Evolutionary conservation across 2,329 filamentous ascomycete genomes (phyloP), one percentile per base, ranked within the genome.

Genomic region (Septoria linicola): DNA sequence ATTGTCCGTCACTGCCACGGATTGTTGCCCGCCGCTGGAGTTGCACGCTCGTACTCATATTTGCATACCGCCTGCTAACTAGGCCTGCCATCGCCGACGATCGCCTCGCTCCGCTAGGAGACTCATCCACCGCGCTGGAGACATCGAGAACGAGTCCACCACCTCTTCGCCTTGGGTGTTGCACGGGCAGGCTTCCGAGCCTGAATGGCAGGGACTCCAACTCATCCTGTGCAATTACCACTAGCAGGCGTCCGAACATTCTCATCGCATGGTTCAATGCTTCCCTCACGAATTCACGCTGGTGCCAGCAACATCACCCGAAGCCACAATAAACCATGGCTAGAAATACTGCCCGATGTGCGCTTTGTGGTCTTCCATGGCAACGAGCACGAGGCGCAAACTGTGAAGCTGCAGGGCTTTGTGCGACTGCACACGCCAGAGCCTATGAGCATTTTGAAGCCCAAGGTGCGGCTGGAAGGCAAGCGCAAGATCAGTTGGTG

Each of bases 341-440:
- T 70, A 39, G 74, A 77, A 60, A 75, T 77, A 58, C 68, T 73
- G 51, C 75, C 75, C 30, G 70, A 74, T 53, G 71, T 70, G 25
- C 70, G 72, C 16, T 77, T 77, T 59, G 71, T 77, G 21, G 74
- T 77, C 55, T 76, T 77, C 65, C 69, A 75, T 57, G 75, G 75
- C 61, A 68, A 72, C 58, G 68, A 73, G 49, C 71, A 74, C 44
- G 74, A 76, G 57, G 70, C 73, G 34, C 66, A 71, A 46, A 62
- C 68, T 23, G 66, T 73, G 55, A 74, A 74, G 61, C 69, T 78
- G 53, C 69, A 67, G 44, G 75, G 75, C 36, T 70, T 70, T 47
- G 68, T 78, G 58, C 64, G 75, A 50, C 67, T 78, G 60, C 74
- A 68, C 49, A 72, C 72, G 50, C 68, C 72, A 16, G 75, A 77